Conservation (phyloP, 108 stramenopile genomes). For the Mayamaea pseudoterrestris region DNA sequence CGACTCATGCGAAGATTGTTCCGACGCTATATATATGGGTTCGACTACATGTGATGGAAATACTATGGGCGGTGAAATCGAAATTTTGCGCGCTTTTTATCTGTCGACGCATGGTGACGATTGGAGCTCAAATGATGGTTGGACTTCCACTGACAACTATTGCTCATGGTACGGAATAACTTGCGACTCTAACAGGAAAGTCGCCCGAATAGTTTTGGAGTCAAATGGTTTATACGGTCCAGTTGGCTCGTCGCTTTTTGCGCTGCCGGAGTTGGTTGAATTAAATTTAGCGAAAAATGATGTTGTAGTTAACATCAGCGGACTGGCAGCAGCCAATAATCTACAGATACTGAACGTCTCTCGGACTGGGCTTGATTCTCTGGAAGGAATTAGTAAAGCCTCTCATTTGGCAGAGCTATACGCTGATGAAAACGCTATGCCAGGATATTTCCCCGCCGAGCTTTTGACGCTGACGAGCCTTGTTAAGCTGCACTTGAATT, state of each 20-base stretch:
- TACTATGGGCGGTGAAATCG: slow-evolving; percentile 30
- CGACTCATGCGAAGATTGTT: no score
- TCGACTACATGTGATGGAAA: slow-evolving; percentile 43
- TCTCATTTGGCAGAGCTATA: no score
- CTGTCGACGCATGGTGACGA: no score
- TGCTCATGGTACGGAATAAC: slow-evolving; percentile 1
- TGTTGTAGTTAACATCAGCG: slow-evolving; percentile 43
- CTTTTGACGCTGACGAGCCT: background rate
- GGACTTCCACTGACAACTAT: background rate
- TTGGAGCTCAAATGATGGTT: no score
- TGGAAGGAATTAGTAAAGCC: background rate
- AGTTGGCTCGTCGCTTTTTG: slow-evolving; percentile 46
- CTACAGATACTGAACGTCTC: background rate
- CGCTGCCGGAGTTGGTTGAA: slow-evolving; percentile 35
- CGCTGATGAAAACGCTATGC: slow-evolving; percentile 17
- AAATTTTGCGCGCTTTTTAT: no score
- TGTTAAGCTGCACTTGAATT: background rate
- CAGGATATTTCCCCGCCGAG: slow-evolving; percentile 4
- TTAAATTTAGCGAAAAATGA: slow-evolving; percentile 54
- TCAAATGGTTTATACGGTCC: slow-evolving; percentile 34
- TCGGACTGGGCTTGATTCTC: background rate
- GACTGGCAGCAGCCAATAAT: no score
- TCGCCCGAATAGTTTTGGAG: background rate
- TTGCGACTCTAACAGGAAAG: background rate
- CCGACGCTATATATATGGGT: slow-evolving; percentile 34